phyloP scores from a whole-genome alignment of 179 eudicot species.

The Patellifolia procumbens region DNA sequence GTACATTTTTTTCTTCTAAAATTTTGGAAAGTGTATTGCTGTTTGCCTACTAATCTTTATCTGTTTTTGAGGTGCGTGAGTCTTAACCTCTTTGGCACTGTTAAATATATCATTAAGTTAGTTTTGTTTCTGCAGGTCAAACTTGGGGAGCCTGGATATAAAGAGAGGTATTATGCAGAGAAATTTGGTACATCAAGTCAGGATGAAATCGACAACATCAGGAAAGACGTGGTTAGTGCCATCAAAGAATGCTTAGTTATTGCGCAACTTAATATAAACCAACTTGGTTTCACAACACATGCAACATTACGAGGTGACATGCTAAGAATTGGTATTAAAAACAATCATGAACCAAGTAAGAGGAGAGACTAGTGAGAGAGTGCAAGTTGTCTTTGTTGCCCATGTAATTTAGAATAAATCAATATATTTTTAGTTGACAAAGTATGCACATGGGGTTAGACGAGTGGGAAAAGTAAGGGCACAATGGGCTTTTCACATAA shows the following conservation, averaged over 20 bases:
- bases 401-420: too few species aligned
- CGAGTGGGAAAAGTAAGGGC: too few species aligned
- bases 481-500: too few species aligned
- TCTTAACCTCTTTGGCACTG: not conserved
- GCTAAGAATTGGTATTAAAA: too few species aligned
- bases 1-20: not conserved
- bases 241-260: constrained; percentile 7
- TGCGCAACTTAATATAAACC: constrained; percentile 4
- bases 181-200: constrained; percentile 68
- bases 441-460: too few species aligned
- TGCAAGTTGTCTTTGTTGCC: too few species aligned
- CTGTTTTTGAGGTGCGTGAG: not conserved
- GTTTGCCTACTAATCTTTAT: not conserved
- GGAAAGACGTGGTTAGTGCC: constrained; percentile 60
- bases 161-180: constrained; percentile 88
- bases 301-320: too few species aligned
- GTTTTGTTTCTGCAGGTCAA: constrained; percentile 56
- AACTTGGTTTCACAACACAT: too few species aligned
- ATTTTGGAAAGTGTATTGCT: not conserved
- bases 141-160: constrained; percentile 94
- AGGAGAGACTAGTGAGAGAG: too few species aligned
- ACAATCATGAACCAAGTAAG: too few species aligned
- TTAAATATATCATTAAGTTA: not conserved
- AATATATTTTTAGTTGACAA: too few species aligned
- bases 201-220: constrained; percentile 60